Percentiles rank a stretch among this genome's conserved stretches.
phyloP scores from a whole-genome alignment of 2,329 filamentous ascomycete genomes.

The Xylariaceae sp. region DNA sequence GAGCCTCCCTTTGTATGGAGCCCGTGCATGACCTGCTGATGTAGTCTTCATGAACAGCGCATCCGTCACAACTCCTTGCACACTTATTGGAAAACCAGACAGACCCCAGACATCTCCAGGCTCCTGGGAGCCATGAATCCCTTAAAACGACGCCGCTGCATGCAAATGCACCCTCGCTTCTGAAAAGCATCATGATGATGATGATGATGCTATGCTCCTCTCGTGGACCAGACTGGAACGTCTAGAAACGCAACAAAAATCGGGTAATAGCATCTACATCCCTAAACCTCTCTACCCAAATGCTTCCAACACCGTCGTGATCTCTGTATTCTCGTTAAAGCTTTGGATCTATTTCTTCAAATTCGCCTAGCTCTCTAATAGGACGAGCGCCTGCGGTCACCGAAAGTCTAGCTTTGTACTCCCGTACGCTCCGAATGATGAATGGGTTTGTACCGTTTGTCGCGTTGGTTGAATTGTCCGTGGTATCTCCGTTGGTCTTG shows the following conservation, averaged over 20 bases:
- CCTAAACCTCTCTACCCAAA: slow-evolving; percentile 11
- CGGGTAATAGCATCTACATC: slow-evolving; percentile 19
- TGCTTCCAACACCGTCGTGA: background rate
- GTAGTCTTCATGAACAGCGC: too few species aligned
- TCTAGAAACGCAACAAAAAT: slow-evolving; percentile 2
- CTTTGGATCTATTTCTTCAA: slow-evolving; percentile 84
- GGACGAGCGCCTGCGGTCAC: slow-evolving; percentile 74
- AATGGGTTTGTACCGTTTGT: slow-evolving; percentile 56
- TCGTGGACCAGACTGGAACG: background rate
- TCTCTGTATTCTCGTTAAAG: slow-evolving; percentile 52
- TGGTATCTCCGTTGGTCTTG: slow-evolving; percentile 36
- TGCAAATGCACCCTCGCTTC: background rate
- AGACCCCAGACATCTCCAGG: background rate
- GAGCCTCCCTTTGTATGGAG: too few species aligned
- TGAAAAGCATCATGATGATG: background rate
- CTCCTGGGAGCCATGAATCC: background rate
- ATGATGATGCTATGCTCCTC: background rate
- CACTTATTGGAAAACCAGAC: background rate
- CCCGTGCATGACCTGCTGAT: too few species aligned
- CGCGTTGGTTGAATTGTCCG: slow-evolving; percentile 46
- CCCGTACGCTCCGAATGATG: slow-evolving; percentile 75
- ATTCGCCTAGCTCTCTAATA: slow-evolving; percentile 76
- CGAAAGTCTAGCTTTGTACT: slow-evolving; percentile 76
- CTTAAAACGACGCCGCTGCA: background rate
- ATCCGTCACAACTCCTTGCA: background rate